Base-by-base conservation (phyloP, 2,329 filamentous ascomycete genomes). In the Fusarium hostae region DNA sequence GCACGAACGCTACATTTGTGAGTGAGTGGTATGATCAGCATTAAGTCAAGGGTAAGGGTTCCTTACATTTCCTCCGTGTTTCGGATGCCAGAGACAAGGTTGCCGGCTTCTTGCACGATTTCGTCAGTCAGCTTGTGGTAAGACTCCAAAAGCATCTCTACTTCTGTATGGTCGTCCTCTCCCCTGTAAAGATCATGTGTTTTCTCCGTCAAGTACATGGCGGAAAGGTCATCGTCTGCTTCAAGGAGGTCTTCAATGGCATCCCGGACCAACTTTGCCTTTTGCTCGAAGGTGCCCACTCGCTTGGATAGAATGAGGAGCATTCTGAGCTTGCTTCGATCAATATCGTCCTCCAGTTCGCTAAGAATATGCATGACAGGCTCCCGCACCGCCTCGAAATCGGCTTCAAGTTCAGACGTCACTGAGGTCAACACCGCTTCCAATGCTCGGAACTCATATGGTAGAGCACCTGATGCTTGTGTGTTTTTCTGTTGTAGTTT, bases 121-220 rank as follows among this genome's bases (percentile, higher is more conserved):
- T 99, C 96, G 79, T 99, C 96, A 74, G 94, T 95, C 44, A 99
- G 92, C 81, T 98, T 98, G 81, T 98, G 94, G 80, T 99, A 99
- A 5, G 94, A 97, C 81, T 99, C 96, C 8, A 99, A 85, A 52
- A 99, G 86, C 90, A 99, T 94, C 83, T 99, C 96, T 9, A 99
- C 93, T 82, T 99, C 96, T 30, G 95, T 96, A 78, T 98, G 95
- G 76, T 98, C 94, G 73, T 97, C 90, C 68, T 94, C 91, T 58
- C 90, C 89, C 59, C 95, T 87, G 45, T 88, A 84, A 22, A 92
- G 86, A 68, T 95, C 93, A 58, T 90, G 88, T 5, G 89, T 87
- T 79, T 97, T 95, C 81, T 98, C 96, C 1, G 94, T 95, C 69
- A 99, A 84, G 78, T 99, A 99, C 96, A 99, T 98, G 72, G 92